phyloP scores from a whole-genome alignment of 2,329 filamentous ascomycete species.

The Talaromyces sp. region DNA sequence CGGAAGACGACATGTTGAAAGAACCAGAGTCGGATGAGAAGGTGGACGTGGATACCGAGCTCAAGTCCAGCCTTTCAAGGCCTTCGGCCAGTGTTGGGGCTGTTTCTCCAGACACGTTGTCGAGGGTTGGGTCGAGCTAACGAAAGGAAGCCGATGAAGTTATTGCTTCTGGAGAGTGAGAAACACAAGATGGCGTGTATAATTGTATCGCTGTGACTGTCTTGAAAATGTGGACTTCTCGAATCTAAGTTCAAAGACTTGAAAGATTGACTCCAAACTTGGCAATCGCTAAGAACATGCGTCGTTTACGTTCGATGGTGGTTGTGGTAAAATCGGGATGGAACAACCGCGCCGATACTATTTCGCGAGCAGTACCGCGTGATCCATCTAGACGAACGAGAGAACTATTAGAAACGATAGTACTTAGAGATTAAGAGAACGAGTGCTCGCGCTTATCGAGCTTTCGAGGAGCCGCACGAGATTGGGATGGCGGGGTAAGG shows the following conservation, averaged over 20 bases:
- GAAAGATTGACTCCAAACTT: neutral
- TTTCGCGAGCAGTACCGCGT: neutral
- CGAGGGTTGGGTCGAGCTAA: constrained; percentile 25
- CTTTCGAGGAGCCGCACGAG: neutral
- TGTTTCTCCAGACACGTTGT: constrained; percentile 47
- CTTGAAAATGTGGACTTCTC: neutral
- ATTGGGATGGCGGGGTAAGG: constrained; percentile 17
- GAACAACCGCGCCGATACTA: constrained; percentile 1
- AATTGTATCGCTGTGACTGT: neutral
- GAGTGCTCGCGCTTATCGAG: constrained; percentile 1
- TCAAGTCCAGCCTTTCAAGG: constrained; percentile 48
- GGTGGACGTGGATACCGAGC: constrained; percentile 45
- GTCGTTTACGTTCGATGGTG: neutral
- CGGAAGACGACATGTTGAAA: constrained; percentile 45
- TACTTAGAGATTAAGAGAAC: neutral
- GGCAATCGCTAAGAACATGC: neutral
- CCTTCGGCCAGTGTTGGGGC: constrained; percentile 46
- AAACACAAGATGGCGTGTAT: neutral
- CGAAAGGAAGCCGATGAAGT: neutral
- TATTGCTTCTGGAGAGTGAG: neutral
- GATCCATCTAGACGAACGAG: neutral
- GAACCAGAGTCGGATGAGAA: constrained; percentile 38
- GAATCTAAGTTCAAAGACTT: neutral
- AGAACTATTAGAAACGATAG: neutral
- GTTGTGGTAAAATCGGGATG: neutral